Conservation (phyloP, 257 asterid genomes). For the Solanum medicagineum region DNA sequence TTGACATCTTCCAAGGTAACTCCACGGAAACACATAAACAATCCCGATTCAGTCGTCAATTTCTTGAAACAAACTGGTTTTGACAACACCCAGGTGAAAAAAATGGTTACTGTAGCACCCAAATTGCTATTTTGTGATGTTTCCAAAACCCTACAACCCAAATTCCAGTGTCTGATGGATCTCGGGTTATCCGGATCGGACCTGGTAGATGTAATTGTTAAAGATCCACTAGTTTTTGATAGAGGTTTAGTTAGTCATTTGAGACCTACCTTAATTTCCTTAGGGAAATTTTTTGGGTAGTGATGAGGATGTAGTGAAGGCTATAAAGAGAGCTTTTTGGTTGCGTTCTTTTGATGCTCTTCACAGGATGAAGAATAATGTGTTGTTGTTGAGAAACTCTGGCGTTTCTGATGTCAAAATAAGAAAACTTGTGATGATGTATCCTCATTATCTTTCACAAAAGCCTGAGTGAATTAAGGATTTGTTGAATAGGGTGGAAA, state of each 20-base stretch:
- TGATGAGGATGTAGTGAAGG: neutral
- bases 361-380: neutral
- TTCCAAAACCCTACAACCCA: slow-evolving; percentile 4
- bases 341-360: neutral
- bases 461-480: neutral
- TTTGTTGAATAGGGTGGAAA: neutral
- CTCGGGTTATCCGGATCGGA: neutral
- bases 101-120: neutral
- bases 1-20: neutral
- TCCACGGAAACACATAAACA: neutral
- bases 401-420: neutral
- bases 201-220: neutral
- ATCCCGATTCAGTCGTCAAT: neutral
- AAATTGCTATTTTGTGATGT: neutral
- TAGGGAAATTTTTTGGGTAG: neutral
- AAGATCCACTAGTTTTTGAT: neutral
- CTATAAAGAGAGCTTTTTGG: neutral
- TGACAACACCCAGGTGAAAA: neutral
- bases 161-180: neutral
- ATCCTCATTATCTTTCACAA: neutral
- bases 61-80: slow-evolving; percentile 1
- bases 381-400: neutral
- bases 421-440: neutral
- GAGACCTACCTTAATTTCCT: neutral
- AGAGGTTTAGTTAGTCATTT: neutral